A percentile compares a stretch with the other conserved stretches of the same genome.
These are phyloP conservation scores for Thelonectria olida DNA, from an alignment of 2,329 filamentous ascomycete species.

Conservation along the genomic window DNA sequence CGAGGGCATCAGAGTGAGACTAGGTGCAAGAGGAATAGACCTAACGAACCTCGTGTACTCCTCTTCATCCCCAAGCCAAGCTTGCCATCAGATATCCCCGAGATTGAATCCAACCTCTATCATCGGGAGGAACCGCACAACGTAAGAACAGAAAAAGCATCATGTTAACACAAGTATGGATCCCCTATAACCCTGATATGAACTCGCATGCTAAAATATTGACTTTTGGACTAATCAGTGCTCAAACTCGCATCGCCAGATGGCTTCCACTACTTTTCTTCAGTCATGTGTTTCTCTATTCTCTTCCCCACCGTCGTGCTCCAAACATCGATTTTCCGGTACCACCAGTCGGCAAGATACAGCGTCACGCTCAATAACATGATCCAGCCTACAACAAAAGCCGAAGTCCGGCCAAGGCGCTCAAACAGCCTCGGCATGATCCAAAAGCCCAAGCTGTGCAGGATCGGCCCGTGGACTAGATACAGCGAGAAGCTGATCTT, in stretches of 20 bases:
- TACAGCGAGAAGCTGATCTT: constrained; percentile 54
- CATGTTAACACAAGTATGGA: no score
- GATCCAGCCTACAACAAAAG: constrained; percentile 45
- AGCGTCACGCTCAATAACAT: constrained; percentile 43
- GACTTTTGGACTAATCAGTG: neutral
- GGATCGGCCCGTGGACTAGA: constrained; percentile 62
- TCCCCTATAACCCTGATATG: no score
- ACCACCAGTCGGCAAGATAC: constrained; percentile 48
- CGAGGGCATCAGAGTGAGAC: no score
- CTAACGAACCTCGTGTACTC: no score
- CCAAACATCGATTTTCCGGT: constrained; percentile 48
- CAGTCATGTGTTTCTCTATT: constrained; percentile 37
- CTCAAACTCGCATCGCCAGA: neutral
- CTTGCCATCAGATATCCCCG: no score
- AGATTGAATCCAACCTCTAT: no score
- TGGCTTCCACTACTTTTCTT: neutral
- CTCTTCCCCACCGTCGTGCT: constrained; percentile 48
- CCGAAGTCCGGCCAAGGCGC: constrained; percentile 41
- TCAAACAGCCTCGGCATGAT: constrained; percentile 57
- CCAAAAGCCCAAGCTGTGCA: constrained; percentile 69
- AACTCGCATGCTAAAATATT: neutral
- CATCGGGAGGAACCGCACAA: no score
- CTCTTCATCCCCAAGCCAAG: no score
- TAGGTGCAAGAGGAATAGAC: no score
- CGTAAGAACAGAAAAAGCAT: no score